Base-by-base conservation (phyloP, 805 yeast genomes). In the Candida wancherniae region DNA sequence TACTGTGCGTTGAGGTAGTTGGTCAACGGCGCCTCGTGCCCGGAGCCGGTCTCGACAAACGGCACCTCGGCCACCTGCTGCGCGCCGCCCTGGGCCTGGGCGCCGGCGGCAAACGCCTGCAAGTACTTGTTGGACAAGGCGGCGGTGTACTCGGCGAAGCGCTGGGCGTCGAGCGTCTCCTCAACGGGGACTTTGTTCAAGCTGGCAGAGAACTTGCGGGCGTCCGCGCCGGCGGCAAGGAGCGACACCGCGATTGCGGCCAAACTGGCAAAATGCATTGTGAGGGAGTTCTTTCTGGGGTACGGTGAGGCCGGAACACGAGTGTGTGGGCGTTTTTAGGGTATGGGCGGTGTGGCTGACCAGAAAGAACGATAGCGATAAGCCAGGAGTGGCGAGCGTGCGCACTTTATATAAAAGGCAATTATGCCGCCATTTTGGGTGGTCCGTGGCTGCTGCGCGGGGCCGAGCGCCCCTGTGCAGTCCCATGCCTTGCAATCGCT, bases 1-100 rank as follows among this genome's bases (percentile, higher is more conserved):
- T 92, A 90, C 67, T 92, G 98, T 24, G 97, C 97, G 58, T 92
- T 92, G 64, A 85, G 63, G 62, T 90, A 92, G 69, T 92, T 88
- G 44, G 92, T 80, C 58, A 92, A 73, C 9, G 97, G 97, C 28
- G 85, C 71, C 44, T 82, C 81, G 55, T 81, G 86, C 29, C 38
- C 29, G 12, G 27, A 42, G 31, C 20, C 40, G 26, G 23, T 29
- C 35, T 28, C 41, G 26, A 26, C 47, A 34, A 33, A 47, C 19
- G 38, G 47, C 33, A 35, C 44, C 35, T 38, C 40, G 15, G 50
- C 48, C 24, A 40, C 40, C 4, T 51, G 48, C 33, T 53, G 53
- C 14, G 51, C 53, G 9, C 24, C 24, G 15, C 22, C 28, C 9
- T 20, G 22, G 10, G 11, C 26, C 20, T 16, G 14, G 13, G 33